Evolutionary conservation across 1,284 basidiomycete genomes (phyloP), one percentile per base, ranked within the genome.

Genomic region (Phylloporus sp.): DNA sequence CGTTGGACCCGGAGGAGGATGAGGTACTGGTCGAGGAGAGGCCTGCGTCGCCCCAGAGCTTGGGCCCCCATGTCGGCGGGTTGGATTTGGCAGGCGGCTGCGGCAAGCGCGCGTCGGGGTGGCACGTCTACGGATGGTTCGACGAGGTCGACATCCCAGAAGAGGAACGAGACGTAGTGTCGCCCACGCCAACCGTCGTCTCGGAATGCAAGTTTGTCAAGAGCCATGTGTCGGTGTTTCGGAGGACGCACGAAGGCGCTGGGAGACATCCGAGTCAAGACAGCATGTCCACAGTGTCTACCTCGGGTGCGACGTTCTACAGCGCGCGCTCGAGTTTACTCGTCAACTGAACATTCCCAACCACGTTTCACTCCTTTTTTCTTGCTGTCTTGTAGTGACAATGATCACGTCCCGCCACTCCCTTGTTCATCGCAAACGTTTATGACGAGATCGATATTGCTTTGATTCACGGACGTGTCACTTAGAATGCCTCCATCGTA

Each of bases 81-180:
- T 58, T 75, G 26, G 75, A 77, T 61, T 55, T 77, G 11, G 72
- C 60, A 2, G 66, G 75, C 15, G 73, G 73, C 3, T 54, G 71
- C 24, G 74, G 74, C 15, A 77, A 77, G 56, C 74, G 74, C 26
- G 74, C 70, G 8, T 75, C 74, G 22, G 74, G 76, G 11, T 77
- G 76, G 74, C 68, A 75, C 29, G 65, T 68, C 15, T 77, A 71
- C 37, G 74, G 72, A 50, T 77, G 74, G 74, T 75, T 77, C 20
- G 74, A 74, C 10, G 58, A 72, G 3, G 71, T 73, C 24, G 39
- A 11, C 18, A 2, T 67, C 3, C 20, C 34, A 2, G 66, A 68
- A 31, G 52, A 63, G 4, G 56, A 49, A 4, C 6, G 22, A 1
- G 22, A 37, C 2, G 29, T 49, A 24, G 44, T 42, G 17, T 40